Evolutionary conservation across 495 filamentous ascomycete genomes (phyloP).

Genomic region (Penicillium coffeae): DNA sequence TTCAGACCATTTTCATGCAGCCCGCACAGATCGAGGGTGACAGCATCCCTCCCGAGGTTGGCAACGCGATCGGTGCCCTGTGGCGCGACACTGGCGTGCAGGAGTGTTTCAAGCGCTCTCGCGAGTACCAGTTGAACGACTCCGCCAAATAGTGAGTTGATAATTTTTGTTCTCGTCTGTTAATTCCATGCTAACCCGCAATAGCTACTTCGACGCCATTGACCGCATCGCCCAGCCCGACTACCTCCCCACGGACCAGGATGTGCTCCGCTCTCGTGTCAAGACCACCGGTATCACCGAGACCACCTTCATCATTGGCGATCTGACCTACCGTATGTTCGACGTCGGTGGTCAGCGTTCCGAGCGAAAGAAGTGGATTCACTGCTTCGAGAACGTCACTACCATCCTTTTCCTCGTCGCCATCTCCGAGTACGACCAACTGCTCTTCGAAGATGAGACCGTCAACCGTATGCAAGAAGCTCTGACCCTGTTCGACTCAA

Average conservation of each 20-base stretch:
- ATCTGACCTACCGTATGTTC: slow-evolving; percentile 98
- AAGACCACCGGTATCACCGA: slow-evolving; percentile 99
- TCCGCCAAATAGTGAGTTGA: slow-evolving; percentile 92
- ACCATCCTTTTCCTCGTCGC: slow-evolving; percentile 98
- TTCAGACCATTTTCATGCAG: slow-evolving; percentile 95
- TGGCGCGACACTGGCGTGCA: slow-evolving; percentile 96
- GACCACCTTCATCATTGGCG: slow-evolving; percentile 96
- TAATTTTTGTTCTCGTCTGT: neutral
- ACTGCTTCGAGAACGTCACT: slow-evolving; percentile 99
- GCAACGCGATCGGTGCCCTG: slow-evolving; percentile 84
- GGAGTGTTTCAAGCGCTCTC: slow-evolving; percentile 88
- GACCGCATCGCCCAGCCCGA: slow-evolving; percentile 86
- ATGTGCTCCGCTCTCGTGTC: slow-evolving; percentile 95
- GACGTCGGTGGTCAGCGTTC: slow-evolving; percentile 98
- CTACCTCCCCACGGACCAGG: slow-evolving; percentile 96
- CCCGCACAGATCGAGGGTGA: slow-evolving; percentile 94
- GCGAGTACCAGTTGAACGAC: slow-evolving; percentile 97
- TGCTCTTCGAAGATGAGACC: slow-evolving; percentile 86
- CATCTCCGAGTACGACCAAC: slow-evolving; percentile 98
- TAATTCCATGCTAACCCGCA: slow-evolving; percentile 1
- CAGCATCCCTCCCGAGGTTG: slow-evolving; percentile 88
- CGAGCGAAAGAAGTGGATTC: slow-evolving; percentile 99
- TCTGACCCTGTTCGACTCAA: slow-evolving; percentile 95
- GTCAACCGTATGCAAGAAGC: slow-evolving; percentile 99
- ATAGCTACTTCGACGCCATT: slow-evolving; percentile 94